Conservation (phyloP, 2,329 filamentous ascomycete species). For the Stagonosporopsis chrysanthemi region DNA sequence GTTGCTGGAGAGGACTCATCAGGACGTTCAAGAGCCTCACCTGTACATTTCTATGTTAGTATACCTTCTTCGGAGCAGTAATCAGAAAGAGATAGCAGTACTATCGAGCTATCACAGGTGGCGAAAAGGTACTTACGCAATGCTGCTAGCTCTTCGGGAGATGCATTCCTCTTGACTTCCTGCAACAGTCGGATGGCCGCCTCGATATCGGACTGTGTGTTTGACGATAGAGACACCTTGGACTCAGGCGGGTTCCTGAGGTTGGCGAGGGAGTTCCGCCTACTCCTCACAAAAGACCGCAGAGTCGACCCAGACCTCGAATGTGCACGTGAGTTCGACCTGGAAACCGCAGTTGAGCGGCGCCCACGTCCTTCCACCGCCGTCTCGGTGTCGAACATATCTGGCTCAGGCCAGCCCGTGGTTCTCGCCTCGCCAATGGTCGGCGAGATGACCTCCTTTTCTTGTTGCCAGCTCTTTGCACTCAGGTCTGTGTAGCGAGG, state of each 20-base stretch:
- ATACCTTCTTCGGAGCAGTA: background rate
- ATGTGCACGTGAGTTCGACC: slow-evolving; percentile 36
- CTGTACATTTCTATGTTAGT: slow-evolving; percentile 27
- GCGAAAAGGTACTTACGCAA: slow-evolving; percentile 40
- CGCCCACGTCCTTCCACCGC: slow-evolving; percentile 35
- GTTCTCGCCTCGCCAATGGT: slow-evolving; percentile 33
- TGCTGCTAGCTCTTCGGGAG: slow-evolving; percentile 58
- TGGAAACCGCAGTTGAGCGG: slow-evolving; percentile 35
- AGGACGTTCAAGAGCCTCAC: slow-evolving; percentile 39
- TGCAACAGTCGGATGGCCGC: slow-evolving; percentile 56
- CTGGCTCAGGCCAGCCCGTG: slow-evolving; percentile 25
- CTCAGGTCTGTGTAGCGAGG: slow-evolving; percentile 40
- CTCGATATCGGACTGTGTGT: slow-evolving; percentile 52
- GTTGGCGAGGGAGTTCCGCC: slow-evolving; percentile 26
- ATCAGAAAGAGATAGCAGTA: background rate
- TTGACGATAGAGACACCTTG: slow-evolving; percentile 42
- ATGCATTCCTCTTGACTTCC: slow-evolving; percentile 57
- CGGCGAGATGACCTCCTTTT: slow-evolving; percentile 41
- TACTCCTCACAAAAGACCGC: slow-evolving; percentile 27
- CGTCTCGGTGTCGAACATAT: slow-evolving; percentile 31
- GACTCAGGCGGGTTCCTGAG: slow-evolving; percentile 35
- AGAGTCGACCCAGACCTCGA: slow-evolving; percentile 37
- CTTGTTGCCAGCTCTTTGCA: slow-evolving; percentile 38
- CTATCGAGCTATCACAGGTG: background rate
- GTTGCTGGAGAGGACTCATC: slow-evolving; percentile 18